Evolutionary conservation across 75 land plant species (phyloP).

Genomic region (Selaginella moellendorffii): DNA sequence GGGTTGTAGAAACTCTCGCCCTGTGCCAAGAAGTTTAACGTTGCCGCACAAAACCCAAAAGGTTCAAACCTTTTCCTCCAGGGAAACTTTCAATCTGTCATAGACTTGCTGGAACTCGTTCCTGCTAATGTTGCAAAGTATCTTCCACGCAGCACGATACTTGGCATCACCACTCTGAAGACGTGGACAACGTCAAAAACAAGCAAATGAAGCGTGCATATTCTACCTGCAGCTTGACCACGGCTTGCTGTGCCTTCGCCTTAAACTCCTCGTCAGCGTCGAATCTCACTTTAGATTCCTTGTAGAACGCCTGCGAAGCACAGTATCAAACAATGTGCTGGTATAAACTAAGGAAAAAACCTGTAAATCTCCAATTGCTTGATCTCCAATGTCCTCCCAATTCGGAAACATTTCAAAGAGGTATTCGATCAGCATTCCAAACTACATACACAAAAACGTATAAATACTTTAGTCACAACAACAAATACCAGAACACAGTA

Average conservation of each 20-base stretch:
- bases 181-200: too few relatives aligned
- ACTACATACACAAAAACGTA: slow-evolving; percentile 38
- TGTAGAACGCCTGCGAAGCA: slow-evolving; percentile 93
- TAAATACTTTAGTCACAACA: too few relatives aligned
- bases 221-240: slow-evolving; percentile 89
- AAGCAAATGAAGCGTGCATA: too few relatives aligned
- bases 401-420: slow-evolving; percentile 79
- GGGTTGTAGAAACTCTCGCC: slow-evolving; percentile 97
- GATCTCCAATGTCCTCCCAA: slow-evolving; percentile 64
- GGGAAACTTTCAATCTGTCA: slow-evolving; percentile 41
- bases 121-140: slow-evolving; percentile 82
- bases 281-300: slow-evolving; percentile 68
- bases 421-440: slow-evolving; percentile 92
- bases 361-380: slow-evolving; percentile 84
- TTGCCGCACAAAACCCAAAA: background rate
- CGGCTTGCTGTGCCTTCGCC: slow-evolving; percentile 76
- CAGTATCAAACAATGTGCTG: background rate
- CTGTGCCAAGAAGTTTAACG: too few relatives aligned
- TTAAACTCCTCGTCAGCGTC: slow-evolving; percentile 66
- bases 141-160: slow-evolving; percentile 64
- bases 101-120: slow-evolving; percentile 69
- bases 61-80: slow-evolving; percentile 69
- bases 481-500: slow-evolving; percentile 10
- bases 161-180: slow-evolving; percentile 60
- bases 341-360: slow-evolving; percentile 16